Evolutionary conservation across 345 rosid species (phyloP).

Genomic region (Salix purpurea): DNA sequence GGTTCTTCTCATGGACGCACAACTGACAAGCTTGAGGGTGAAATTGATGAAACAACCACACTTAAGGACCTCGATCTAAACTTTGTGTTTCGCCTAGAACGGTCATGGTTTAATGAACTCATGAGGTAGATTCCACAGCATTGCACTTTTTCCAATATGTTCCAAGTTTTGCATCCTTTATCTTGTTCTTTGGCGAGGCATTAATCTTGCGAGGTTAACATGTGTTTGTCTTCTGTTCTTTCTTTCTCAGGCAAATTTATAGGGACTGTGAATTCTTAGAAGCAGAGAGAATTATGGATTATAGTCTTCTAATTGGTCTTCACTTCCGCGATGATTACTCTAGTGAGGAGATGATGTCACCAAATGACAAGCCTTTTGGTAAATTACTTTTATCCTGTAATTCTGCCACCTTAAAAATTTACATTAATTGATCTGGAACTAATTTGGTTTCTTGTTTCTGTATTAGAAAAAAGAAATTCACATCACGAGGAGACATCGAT

Average conservation of each 20-base stretch:
- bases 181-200: not conserved
- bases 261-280: conserved; percentile 67
- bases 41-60: conserved; percentile 59
- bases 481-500: conserved; percentile 18
- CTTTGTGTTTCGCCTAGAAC: conserved; percentile 47
- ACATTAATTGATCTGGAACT: not conserved
- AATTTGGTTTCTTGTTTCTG: not conserved
- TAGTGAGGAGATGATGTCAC: conserved; percentile 26
- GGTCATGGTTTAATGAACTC: conserved; percentile 56
- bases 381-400: not conserved
- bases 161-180: not conserved
- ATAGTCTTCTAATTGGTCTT: conserved; percentile 64
- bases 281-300: conserved; percentile 66
- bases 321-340: conserved; percentile 50
- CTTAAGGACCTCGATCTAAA: conserved; percentile 75
- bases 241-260: conserved; percentile 48
- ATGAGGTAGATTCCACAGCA: conserved; percentile 26
- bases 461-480: conserved; percentile 31
- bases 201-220: not conserved
- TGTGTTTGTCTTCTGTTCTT: not conserved
- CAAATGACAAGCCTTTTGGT: conserved; percentile 17
- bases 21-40: conserved; percentile 46
- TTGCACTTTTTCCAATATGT: not conserved
- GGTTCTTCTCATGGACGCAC: conserved; percentile 73
- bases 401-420: not conserved